Conservation (phyloP, 1,284 basidiomycete genomes). For the Marasmius oreades region DNA sequence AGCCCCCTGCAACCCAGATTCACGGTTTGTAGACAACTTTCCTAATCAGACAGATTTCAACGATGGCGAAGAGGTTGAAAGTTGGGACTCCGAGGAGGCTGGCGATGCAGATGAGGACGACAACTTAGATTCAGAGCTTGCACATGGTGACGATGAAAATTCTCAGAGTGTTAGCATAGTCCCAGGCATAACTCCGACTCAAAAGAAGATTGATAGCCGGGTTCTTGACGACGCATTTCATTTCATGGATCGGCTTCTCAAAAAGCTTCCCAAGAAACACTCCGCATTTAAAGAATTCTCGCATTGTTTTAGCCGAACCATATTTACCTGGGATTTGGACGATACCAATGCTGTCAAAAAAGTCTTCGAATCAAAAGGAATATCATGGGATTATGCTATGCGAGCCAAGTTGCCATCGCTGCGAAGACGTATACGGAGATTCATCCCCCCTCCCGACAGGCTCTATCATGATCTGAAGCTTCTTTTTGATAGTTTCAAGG, state of each 20-base stretch:
- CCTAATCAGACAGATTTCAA: background rate
- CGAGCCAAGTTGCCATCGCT: background rate
- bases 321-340: conserved; percentile 1
- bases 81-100: background rate
- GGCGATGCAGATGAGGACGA: background rate
- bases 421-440: background rate
- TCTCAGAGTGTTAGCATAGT: too few species aligned
- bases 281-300: conserved; percentile 7
- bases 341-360: background rate
- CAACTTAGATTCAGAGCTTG: background rate
- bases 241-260: conserved; percentile 10
- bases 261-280: conserved; percentile 6
- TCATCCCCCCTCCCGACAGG: background rate
- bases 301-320: conserved; percentile 3
- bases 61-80: background rate
- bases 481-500: background rate
- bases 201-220: background rate
- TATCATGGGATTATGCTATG: background rate
- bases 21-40: background rate
- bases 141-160: too few species aligned
- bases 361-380: background rate
- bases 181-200: background rate
- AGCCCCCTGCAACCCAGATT: background rate
- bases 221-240: conserved; percentile 14
- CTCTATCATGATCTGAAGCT: background rate